Evolutionary conservation across 345 rosid genomes (phyloP).

Genomic region (Kandelia obovata): DNA sequence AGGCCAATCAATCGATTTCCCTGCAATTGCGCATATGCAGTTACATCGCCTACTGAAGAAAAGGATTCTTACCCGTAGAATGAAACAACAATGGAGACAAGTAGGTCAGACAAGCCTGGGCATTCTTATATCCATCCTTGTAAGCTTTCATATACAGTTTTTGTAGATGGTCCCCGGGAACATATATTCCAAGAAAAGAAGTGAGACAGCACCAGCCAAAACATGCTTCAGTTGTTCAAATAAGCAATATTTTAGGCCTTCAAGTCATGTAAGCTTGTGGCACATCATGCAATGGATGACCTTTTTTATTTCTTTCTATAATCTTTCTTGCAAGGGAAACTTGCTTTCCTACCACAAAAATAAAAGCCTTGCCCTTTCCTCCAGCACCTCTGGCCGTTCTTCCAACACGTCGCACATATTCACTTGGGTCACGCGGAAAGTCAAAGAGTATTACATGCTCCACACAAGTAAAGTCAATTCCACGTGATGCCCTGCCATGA

Average conservation of each 20-base stretch:
- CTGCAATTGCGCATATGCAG: too few species aligned
- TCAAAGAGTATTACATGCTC: constrained; percentile 84
- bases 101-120: neutral
- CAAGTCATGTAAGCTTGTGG: constrained; percentile 67
- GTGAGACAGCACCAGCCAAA: neutral
- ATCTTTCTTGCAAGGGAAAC: constrained; percentile 64
- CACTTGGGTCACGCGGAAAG: constrained; percentile 89
- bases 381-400: constrained; percentile 93
- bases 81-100: neutral
- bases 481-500: constrained; percentile 76
- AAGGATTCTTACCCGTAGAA: neutral
- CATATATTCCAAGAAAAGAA: neutral
- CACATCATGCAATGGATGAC: constrained; percentile 88
- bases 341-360: constrained; percentile 89
- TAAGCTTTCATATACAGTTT: neutral
- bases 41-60: neutral
- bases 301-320: constrained; percentile 73
- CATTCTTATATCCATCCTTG: neutral
- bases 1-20: too few species aligned
- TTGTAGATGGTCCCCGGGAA: neutral
- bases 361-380: constrained; percentile 82
- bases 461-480: constrained; percentile 76
- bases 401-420: constrained; percentile 91
- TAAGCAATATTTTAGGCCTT: constrained; percentile 13
- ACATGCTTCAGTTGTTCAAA: neutral